Conservation (phyloP, 805 yeast genomes). For the Cyberlindnera xylosilytica region DNA sequence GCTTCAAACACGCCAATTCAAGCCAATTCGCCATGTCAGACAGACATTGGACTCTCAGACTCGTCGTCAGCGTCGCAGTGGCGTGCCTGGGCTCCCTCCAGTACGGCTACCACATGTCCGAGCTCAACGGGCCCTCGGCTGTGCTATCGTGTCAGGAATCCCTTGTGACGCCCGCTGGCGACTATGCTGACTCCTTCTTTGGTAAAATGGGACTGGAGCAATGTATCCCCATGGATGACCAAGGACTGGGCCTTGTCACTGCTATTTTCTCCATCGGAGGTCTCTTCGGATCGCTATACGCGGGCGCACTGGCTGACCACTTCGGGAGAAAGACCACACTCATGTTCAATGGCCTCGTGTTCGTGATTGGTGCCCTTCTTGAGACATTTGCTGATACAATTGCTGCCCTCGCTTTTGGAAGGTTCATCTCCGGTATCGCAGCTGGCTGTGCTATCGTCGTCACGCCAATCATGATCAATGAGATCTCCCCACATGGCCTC, state of each 20-base stretch:
- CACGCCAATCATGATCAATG: slow-evolving; percentile 78
- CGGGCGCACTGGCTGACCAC: slow-evolving; percentile 62
- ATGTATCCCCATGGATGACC: slow-evolving; percentile 57
- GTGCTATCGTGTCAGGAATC: slow-evolving; percentile 54
- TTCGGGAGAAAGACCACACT: slow-evolving; percentile 61
- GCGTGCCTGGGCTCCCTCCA: slow-evolving; percentile 80
- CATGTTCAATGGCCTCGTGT: slow-evolving; percentile 48
- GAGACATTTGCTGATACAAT: slow-evolving; percentile 50
- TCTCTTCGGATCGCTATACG: slow-evolving; percentile 64
- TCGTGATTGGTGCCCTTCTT: slow-evolving; percentile 58
- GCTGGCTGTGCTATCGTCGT: slow-evolving; percentile 88
- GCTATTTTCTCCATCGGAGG: slow-evolving; percentile 86
- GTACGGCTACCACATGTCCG: slow-evolving; percentile 94
- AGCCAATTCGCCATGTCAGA: slow-evolving; percentile 3
- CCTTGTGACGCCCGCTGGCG: slow-evolving; percentile 23
- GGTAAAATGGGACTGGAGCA: slow-evolving; percentile 41
- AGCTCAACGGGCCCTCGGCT: slow-evolving; percentile 84
- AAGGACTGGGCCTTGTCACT: slow-evolving; percentile 68
- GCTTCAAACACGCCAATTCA: background rate
- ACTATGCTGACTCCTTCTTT: slow-evolving; percentile 22
- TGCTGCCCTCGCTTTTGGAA: slow-evolving; percentile 51
- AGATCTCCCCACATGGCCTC: slow-evolving; percentile 64
- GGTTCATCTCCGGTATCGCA: slow-evolving; percentile 77
- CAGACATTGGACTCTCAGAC: slow-evolving; percentile 21
- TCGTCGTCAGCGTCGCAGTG: slow-evolving; percentile 47